Evolutionary conservation across 345 rosid genomes (phyloP), one percentile per base, ranked within the genome.

Genomic region (Ricinus communis): DNA sequence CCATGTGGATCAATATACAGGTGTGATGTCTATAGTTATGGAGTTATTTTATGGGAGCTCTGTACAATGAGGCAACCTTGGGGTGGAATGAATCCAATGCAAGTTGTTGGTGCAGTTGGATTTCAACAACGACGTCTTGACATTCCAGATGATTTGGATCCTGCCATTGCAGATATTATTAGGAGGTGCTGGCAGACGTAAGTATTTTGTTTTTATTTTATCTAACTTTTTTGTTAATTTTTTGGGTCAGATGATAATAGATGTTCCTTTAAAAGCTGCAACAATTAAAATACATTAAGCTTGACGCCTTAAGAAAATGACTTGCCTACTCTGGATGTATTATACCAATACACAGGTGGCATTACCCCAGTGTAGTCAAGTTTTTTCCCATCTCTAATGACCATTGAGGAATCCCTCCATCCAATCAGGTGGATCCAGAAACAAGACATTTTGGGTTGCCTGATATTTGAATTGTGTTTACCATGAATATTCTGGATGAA

Each of bases 21-120:
- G 95, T 91, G 91, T 38, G 98, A 94, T 82, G 98, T 94, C 45
- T 94, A 87, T 78, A 88, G 97, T 80, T 94, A 76, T 59, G 98
- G 98, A 67, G 97, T 94, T 65, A 94, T 94, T 61, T 79, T 91
- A n/a, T 94, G 97, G 98, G 98, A 94, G 83, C 85, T 94, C 21
- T 84, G 71, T 65, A 94, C 97, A 0, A 41, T 94, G 70, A 88
- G 78, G 70, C 97, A 91, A 63, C 98, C 98, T 53, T 94, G 98
- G 98, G 89, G 94, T 12, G 96, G 96, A 80, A 91, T 94, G 98
- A 94, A 94, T 73, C 91, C 98, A 14, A 94, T 94, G 97, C 97
- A 94, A 80, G 98, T 94, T n/a, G 98, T 94, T 41, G 97, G 98
- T 24, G 98, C 98, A 0, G 98, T 94, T 52, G 98, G 97, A 51